Percentiles rank a stretch among this genome's conserved stretches.
Conservation (phyloP, 257 asterid genomes). For the Ajuga chamaepitys region DNA sequence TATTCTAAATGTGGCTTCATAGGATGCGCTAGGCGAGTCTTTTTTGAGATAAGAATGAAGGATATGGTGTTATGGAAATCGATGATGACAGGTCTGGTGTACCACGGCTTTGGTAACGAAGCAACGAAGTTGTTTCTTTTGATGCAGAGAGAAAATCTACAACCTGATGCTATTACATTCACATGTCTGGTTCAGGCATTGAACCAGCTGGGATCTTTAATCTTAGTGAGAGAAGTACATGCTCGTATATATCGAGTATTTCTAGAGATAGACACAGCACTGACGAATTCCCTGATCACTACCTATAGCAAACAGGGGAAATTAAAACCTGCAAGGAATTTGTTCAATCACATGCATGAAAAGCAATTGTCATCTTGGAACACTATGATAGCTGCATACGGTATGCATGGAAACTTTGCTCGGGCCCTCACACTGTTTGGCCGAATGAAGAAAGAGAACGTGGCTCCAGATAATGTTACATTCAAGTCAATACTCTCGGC, state of each 20-base stretch:
- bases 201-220: constrained; percentile 33
- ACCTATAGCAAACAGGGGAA: constrained; percentile 49
- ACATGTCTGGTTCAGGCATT: constrained; percentile 42
- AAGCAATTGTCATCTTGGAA: constrained; percentile 42
- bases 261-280: constrained; percentile 21
- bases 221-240: constrained; percentile 36
- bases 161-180: constrained; percentile 38
- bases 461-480: constrained; percentile 39
- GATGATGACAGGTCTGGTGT: constrained; percentile 33
- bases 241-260: constrained; percentile 21
- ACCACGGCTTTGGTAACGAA: constrained; percentile 26
- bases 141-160: constrained; percentile 34
- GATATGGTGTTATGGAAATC: constrained; percentile 56
- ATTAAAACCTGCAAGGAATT: constrained; percentile 18
- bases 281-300: constrained; percentile 42
- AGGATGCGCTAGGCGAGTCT: constrained; percentile 19
- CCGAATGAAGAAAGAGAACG: constrained; percentile 24
- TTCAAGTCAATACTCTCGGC: constrained; percentile 50
- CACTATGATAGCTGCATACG: constrained; percentile 56
- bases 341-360: constrained; percentile 35
- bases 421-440: constrained; percentile 34
- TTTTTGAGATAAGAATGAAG: constrained; percentile 24
- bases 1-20: constrained; percentile 36
- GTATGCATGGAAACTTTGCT: constrained; percentile 41
- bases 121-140: constrained; percentile 30